These are phyloP conservation scores for Phytophthora meadii DNA, from an alignment of 352 stramenopile genomes.

Conservation along the genomic window DNA sequence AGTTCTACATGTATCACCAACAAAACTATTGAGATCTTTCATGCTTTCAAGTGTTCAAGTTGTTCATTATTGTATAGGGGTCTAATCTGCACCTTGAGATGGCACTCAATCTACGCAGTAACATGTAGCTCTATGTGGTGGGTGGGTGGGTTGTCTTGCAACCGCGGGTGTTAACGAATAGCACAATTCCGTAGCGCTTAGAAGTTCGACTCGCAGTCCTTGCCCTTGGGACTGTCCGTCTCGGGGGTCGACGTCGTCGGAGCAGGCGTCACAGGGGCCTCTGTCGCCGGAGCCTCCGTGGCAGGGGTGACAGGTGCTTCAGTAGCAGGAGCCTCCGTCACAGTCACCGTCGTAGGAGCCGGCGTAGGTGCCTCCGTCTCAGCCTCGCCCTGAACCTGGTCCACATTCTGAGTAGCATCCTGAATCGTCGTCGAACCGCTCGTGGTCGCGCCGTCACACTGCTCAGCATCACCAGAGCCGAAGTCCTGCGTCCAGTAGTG, in stretches of 20 bases:
- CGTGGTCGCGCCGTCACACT: slow-evolving; percentile 19
- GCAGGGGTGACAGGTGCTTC: not conserved
- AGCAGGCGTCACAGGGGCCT: slow-evolving; percentile 7
- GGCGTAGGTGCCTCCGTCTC: slow-evolving; percentile 16
- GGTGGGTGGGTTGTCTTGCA: not conserved
- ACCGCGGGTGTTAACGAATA: not conserved
- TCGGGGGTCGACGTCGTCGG: not conserved
- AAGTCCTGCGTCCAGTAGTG: slow-evolving; percentile 79
- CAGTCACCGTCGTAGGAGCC: slow-evolving; percentile 14
- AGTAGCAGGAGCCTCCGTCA: slow-evolving; percentile 11
- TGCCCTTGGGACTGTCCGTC: slow-evolving; percentile 19
- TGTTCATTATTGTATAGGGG: slow-evolving; percentile 35
- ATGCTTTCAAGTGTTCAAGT: slow-evolving; percentile 15
- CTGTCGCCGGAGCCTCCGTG: not conserved
- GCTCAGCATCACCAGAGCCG: slow-evolving; percentile 39
- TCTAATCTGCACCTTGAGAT: slow-evolving; percentile 32
- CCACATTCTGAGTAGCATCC: slow-evolving; percentile 24
- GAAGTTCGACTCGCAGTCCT: slow-evolving; percentile 34
- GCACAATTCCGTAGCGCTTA: slow-evolving; percentile 5
- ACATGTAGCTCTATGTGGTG: slow-evolving; percentile 20
- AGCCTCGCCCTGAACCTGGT: slow-evolving; percentile 23
- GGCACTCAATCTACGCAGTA: slow-evolving; percentile 33
- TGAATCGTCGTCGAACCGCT: slow-evolving; percentile 20
- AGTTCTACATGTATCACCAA: too few species aligned
- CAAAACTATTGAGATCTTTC: too few species aligned